Evolutionary conservation across 768 basidiomycete genomes (phyloP).

Genomic region (Lyophyllum decastes): DNA sequence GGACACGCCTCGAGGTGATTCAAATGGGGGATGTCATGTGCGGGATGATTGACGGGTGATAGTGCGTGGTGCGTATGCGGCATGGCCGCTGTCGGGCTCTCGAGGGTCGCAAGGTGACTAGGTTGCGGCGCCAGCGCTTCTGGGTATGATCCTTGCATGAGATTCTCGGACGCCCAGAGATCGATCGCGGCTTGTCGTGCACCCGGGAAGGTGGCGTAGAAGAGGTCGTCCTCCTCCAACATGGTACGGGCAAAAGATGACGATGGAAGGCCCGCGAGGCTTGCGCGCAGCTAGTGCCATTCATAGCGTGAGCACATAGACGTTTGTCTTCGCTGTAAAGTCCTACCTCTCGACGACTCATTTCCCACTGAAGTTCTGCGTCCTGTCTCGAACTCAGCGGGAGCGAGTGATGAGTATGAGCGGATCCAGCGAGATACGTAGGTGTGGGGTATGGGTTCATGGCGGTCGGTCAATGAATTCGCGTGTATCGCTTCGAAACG

Average conservation of each 20-base stretch:
- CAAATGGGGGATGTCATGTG: not conserved
- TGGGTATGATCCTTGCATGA: not conserved
- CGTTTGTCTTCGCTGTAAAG: not conserved
- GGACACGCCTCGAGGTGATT: not conserved
- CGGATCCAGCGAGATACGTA: not conserved
- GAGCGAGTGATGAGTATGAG: not conserved
- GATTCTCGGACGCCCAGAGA: slow-evolving; percentile 8
- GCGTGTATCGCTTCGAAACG: not conserved
- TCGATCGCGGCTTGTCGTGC: slow-evolving; percentile 17
- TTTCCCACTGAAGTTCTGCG: slow-evolving; percentile 14
- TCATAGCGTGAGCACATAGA: not conserved
- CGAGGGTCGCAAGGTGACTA: not conserved
- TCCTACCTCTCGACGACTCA: slow-evolving; percentile 10
- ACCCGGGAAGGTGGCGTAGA: slow-evolving; percentile 20
- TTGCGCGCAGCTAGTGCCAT: slow-evolving; percentile 1
- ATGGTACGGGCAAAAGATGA: slow-evolving; percentile 17
- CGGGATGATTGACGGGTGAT: not conserved
- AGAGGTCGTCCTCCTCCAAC: slow-evolving; percentile 19
- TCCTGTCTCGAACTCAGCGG: slow-evolving; percentile 8
- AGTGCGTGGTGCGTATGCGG: not conserved
- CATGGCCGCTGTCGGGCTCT: not conserved
- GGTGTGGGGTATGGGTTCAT: not conserved
- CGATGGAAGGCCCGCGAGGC: not conserved
- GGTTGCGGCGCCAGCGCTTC: not conserved
- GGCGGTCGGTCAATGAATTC: not conserved